A percentile compares a stretch with the other conserved stretches of the same genome.
phyloP scores from a whole-genome alignment of 139 green algal genomes.

The Coccomyxa sp. region DNA sequence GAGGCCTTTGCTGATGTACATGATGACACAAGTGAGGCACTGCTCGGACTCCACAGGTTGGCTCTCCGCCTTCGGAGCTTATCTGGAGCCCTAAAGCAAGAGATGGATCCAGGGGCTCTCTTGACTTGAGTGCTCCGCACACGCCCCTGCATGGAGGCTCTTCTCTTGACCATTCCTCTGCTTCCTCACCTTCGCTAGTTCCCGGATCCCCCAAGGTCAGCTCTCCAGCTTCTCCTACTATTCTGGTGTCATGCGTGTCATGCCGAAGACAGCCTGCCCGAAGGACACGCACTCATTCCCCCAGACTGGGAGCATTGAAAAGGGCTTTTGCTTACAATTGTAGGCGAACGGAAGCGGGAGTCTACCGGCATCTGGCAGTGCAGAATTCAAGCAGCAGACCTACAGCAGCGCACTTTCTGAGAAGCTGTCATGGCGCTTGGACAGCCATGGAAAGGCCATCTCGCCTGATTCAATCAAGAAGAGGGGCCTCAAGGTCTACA shows the following conservation, averaged over 20 bases:
- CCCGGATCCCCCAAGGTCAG: not conserved
- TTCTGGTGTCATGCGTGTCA: too few relatives aligned
- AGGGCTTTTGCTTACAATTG: too few relatives aligned
- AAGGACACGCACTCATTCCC: too few relatives aligned
- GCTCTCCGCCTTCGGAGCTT: not conserved
- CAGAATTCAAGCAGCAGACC: too few relatives aligned
- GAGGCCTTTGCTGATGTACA: not conserved
- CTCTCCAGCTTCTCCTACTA: not conserved
- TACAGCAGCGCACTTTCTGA: not conserved
- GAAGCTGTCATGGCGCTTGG: conserved; percentile 4
- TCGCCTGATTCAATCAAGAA: conserved; percentile 17
- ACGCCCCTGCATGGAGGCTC: not conserved
- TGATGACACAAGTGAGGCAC: not conserved
- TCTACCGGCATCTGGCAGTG: too few relatives aligned
- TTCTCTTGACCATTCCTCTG: not conserved
- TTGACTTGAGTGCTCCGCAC: not conserved
- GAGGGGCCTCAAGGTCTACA: not conserved
- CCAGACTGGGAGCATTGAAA: too few relatives aligned
- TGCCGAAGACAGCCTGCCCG: too few relatives aligned
- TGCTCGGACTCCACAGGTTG: not conserved
- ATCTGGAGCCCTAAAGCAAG: not conserved
- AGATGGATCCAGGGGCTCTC: not conserved
- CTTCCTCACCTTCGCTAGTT: too few relatives aligned
- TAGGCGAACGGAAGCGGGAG: too few relatives aligned
- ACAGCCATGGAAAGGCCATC: conserved; percentile 25